Conservation (phyloP, 1,139 yeast genomes). For the Pichia sp. region DNA sequence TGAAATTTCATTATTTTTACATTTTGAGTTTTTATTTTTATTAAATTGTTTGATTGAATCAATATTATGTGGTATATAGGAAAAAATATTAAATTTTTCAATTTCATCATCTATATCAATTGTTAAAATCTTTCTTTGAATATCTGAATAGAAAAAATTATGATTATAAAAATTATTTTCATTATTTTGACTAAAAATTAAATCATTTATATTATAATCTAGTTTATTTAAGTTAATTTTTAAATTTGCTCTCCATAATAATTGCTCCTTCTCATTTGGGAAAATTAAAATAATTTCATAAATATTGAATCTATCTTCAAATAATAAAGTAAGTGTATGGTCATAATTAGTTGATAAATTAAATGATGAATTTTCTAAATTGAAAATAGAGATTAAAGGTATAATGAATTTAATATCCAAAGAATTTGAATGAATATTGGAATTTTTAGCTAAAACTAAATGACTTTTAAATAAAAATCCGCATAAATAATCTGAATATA, state of each 20-base stretch:
- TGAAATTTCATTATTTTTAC: background rate
- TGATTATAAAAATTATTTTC: background rate
- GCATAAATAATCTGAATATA: slow-evolving; percentile 31
- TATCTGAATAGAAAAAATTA: slow-evolving; percentile 20
- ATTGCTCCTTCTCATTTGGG: slow-evolving; percentile 32
- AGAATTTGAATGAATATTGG: slow-evolving; percentile 18
- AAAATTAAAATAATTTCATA: slow-evolving; percentile 44
- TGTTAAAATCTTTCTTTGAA: slow-evolving; percentile 12
- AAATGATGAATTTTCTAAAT: slow-evolving; percentile 7
- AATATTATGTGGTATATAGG: slow-evolving; percentile 8
- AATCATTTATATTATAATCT: background rate
- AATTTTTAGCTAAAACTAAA: slow-evolving; percentile 32
- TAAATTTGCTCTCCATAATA: slow-evolving; percentile 37
- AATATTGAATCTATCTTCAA: slow-evolving; percentile 37
- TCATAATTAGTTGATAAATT: slow-evolving; percentile 28
- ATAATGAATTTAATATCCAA: slow-evolving; percentile 40
- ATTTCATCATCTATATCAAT: slow-evolving; percentile 11
- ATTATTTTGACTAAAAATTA: background rate
- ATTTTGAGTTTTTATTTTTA: background rate
- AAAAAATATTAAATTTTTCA: slow-evolving; percentile 11
- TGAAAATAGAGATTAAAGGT: slow-evolving; percentile 37
- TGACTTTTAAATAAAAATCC: slow-evolving; percentile 48
- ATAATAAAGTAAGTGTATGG: slow-evolving; percentile 37
- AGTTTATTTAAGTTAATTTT: slow-evolving; percentile 6
- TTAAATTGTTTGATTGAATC: slow-evolving; percentile 2